Percentiles rank a stretch among this genome's conserved stretches.
These are phyloP conservation scores for Chenopodium suecicum DNA, from an alignment of 148 eudicot genomes.

Conservation along the genomic window DNA sequence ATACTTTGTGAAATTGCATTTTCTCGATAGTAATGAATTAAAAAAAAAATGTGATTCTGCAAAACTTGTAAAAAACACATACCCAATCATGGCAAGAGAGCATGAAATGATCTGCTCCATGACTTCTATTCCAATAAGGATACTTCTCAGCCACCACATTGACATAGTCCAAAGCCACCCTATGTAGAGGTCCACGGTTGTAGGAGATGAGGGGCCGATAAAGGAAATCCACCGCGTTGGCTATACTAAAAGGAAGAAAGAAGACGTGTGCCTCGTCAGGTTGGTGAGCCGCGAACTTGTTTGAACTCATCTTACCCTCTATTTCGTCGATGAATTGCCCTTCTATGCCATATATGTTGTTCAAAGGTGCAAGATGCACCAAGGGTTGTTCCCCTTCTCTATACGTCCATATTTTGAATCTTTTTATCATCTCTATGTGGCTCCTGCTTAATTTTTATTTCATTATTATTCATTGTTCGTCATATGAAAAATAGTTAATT, in stretches of 20 bases:
- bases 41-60: background rate
- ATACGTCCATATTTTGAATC: constrained; percentile 46
- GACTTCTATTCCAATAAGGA: constrained; percentile 45
- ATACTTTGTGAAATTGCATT: too few species aligned
- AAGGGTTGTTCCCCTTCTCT: constrained; percentile 51
- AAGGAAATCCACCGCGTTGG: constrained; percentile 19
- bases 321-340: constrained; percentile 46
- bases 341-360: constrained; percentile 40
- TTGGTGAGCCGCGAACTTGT: constrained; percentile 29
- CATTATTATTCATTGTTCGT: background rate
- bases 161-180: constrained; percentile 38
- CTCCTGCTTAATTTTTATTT: constrained; percentile 30
- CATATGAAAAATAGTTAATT: too few species aligned
- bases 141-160: constrained; percentile 31
- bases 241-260: constrained; percentile 42
- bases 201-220: constrained; percentile 37
- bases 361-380: constrained; percentile 38
- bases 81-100: constrained; percentile 62
- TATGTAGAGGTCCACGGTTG: constrained; percentile 31
- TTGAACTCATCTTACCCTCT: constrained; percentile 21
- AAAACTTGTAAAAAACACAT: background rate
- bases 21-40: too few species aligned
- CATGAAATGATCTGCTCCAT: constrained; percentile 51
- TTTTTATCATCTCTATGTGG: constrained; percentile 44
- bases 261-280: constrained; percentile 42